Conservation (phyloP, 768 basidiomycete species). For the Royoungia palumana region DNA sequence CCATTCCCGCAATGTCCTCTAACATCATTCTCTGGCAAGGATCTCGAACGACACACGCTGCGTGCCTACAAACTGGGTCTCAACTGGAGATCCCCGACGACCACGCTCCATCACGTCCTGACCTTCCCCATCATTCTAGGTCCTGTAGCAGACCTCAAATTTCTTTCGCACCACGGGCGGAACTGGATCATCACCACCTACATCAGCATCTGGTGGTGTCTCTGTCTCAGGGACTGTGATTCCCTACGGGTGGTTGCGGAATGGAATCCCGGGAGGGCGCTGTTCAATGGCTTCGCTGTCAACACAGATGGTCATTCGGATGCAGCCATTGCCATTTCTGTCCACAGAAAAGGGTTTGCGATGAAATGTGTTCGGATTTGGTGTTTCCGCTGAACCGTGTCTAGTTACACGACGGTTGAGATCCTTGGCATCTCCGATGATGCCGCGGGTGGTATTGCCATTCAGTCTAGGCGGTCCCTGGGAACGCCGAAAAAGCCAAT, state of each 20-base stretch:
- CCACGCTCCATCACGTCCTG: conserved; percentile 17
- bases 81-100: conserved; percentile 43
- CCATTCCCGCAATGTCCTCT: conserved; percentile 47
- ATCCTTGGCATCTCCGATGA: conserved; percentile 26
- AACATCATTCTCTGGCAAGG: conserved; percentile 34
- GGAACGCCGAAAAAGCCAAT: conserved; percentile 45
- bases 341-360: conserved; percentile 46
- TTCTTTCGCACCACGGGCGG: conserved; percentile 45
- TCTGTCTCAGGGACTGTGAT: conserved; percentile 49
- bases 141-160: conserved; percentile 49
- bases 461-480: conserved; percentile 35
- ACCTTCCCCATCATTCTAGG: conserved; percentile 34
- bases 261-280: conserved; percentile 53
- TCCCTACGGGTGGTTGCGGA: conserved; percentile 35
- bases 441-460: conserved; percentile 10
- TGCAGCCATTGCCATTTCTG: conserved; percentile 50
- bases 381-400: conserved; percentile 11
- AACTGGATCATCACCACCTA: conserved; percentile 52
- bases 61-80: conserved; percentile 44
- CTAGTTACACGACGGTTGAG: conserved; percentile 23
- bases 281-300: conserved; percentile 51
- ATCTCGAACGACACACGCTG: conserved; percentile 45
- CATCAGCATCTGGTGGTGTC: conserved; percentile 57
- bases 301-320: conserved; percentile 45
- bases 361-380: conserved; percentile 5